A percentile compares a stretch with the other conserved stretches of the same genome.
Evolutionary conservation across 2,329 filamentous ascomycete genomes (phyloP).

Genomic region (Beauveria scarabaeidicola): DNA sequence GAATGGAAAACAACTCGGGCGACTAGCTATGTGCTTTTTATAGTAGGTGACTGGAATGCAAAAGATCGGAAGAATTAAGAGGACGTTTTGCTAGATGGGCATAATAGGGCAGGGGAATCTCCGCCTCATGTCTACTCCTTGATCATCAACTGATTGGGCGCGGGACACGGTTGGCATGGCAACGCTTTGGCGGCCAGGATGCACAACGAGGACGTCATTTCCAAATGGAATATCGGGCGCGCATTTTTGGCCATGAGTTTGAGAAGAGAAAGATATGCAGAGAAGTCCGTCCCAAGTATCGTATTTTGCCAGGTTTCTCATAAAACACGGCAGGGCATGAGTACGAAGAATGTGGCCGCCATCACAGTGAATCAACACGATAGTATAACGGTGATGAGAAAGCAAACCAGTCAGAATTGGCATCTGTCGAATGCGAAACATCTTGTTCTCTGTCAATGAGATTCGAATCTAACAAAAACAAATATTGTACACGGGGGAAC

Average conservation of each 20-base stretch:
- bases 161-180: constrained; percentile 4
- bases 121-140: not conserved
- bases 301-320: too few species aligned
- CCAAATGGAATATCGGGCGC: too few species aligned
- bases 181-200: not conserved
- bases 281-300: too few species aligned
- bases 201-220: not conserved
- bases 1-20: not conserved
- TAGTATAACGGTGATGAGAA: too few species aligned
- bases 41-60: constrained; percentile 2
- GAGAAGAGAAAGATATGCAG: too few species aligned
- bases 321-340: too few species aligned
- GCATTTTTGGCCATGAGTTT: too few species aligned
- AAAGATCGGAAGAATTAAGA: not conserved
- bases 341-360: too few species aligned
- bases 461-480: not conserved
- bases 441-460: not conserved
- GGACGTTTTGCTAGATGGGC: not conserved
- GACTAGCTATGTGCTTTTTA: not conserved
- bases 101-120: not conserved
- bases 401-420: too few species aligned
- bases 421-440: not conserved
- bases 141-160: too few species aligned
- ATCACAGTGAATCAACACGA: too few species aligned
- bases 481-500: not conserved